A percentile compares a stretch with the other conserved stretches of the same genome.
Evolutionary conservation across 192 early-diverging fungal genomes (phyloP).

Genomic region (Coemansia sp.): DNA sequence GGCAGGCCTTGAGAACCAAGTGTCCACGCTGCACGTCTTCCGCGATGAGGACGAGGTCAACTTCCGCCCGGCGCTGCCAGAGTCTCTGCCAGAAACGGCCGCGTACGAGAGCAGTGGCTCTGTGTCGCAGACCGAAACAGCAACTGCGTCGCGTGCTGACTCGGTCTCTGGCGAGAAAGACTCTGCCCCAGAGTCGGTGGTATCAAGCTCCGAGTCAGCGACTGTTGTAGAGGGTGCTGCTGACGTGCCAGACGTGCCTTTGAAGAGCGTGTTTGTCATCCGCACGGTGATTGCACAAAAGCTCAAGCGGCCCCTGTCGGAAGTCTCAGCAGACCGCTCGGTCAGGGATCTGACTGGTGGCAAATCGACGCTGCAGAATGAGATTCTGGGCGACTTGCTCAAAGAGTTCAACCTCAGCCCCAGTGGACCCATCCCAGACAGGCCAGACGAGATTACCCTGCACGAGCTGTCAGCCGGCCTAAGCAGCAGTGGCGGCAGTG

Average conservation of each 20-base stretch:
- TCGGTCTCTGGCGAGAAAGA: neutral
- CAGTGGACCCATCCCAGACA: conserved; percentile 77
- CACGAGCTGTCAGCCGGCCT: conserved; percentile 76
- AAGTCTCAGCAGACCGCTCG: conserved; percentile 64
- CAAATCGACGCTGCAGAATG: conserved; percentile 96
- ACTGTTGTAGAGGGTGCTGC: conserved; percentile 8
- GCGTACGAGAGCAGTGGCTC: neutral
- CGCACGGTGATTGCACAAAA: conserved; percentile 87
- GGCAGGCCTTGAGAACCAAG: conserved; percentile 24
- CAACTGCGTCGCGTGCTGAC: neutral
- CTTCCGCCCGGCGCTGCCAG: conserved; percentile 4
- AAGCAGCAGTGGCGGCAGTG: conserved; percentile 40
- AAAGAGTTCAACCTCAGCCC: conserved; percentile 82
- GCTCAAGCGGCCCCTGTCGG: conserved; percentile 77
- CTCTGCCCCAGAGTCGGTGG: conserved; percentile 7
- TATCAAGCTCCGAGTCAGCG: neutral
- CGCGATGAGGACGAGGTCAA: conserved; percentile 30
- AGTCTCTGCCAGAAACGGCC: neutral
- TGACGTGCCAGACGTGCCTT: conserved; percentile 68
- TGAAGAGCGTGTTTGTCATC: conserved; percentile 80
- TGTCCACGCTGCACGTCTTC: conserved; percentile 24
- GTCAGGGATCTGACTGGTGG: conserved; percentile 88
- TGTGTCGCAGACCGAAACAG: neutral
- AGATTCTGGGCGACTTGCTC: conserved; percentile 93
- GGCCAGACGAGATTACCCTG: conserved; percentile 86